These are phyloP conservation scores for Uncinocarpus reesii DNA, from an alignment of 2,329 filamentous ascomycete genomes.

Conservation along the genomic window DNA sequence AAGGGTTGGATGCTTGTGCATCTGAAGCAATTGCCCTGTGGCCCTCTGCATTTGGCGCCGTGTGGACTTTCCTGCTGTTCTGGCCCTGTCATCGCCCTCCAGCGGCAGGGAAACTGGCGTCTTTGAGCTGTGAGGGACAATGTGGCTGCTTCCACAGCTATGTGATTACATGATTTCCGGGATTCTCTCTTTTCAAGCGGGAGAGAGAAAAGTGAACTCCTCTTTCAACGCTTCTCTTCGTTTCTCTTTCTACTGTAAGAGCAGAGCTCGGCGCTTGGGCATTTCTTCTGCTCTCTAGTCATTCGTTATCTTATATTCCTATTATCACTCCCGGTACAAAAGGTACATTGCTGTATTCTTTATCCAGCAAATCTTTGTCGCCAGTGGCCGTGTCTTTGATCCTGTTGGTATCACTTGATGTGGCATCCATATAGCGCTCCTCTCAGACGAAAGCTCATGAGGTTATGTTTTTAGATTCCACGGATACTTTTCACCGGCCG, in stretches of 20 bases:
- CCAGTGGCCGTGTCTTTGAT: not conserved
- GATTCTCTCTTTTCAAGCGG: not conserved
- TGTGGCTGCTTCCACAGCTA: constrained; percentile 9
- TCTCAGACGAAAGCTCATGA: constrained; percentile 1
- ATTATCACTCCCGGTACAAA: not conserved
- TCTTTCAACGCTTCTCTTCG: not conserved
- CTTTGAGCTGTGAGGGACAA: not conserved
- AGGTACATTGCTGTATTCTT: constrained; percentile 1
- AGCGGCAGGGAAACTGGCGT: constrained; percentile 1
- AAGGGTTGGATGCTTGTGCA: not conserved
- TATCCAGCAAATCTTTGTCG: not conserved
- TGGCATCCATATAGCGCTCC: not conserved
- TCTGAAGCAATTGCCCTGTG: not conserved
- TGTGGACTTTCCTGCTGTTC: constrained; percentile 1
- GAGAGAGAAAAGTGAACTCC: not conserved
- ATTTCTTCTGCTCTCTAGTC: constrained; percentile 1
- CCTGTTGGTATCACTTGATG: constrained; percentile 4
- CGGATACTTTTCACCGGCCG: not conserved
- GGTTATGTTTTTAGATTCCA: not conserved
- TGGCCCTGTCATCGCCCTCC: not conserved
- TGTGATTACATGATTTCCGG: not conserved
- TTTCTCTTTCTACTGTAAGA: not conserved
- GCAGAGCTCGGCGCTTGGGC: not conserved
- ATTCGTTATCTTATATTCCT: constrained; percentile 11
- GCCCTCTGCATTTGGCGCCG: not conserved